A percentile compares a stretch with the other conserved stretches of the same genome.
Evolutionary conservation across 257 asterid genomes (phyloP).

Genomic region (Scutellaria minor): DNA sequence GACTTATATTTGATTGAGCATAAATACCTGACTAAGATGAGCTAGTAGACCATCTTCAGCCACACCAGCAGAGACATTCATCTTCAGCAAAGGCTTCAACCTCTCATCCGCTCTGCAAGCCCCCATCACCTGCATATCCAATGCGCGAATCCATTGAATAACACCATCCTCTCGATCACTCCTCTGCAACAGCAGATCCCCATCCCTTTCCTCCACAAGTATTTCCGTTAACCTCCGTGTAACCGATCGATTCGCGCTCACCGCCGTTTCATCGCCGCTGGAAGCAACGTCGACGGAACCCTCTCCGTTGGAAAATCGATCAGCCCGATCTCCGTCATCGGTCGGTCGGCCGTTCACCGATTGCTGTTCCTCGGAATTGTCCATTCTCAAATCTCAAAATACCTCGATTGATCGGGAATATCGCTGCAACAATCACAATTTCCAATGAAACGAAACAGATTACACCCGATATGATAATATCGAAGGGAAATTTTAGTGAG

Average conservation of each 20-base stretch:
- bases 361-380: constrained; percentile 52
- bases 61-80: constrained; percentile 65
- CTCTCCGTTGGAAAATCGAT: constrained; percentile 46
- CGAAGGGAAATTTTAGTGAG: constrained; percentile 30
- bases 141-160: constrained; percentile 73
- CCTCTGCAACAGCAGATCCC: constrained; percentile 65
- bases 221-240: constrained; percentile 59
- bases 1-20: not conserved
- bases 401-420: constrained; percentile 29
- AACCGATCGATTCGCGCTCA: constrained; percentile 44
- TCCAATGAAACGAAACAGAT: constrained; percentile 20
- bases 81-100: constrained; percentile 88
- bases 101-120: constrained; percentile 98
- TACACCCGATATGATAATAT: constrained; percentile 24
- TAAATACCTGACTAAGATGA: constrained; percentile 76
- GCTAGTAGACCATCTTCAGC: constrained; percentile 80
- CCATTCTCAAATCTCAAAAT: constrained; percentile 46
- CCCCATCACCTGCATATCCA: constrained; percentile 91
- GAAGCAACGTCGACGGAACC: constrained; percentile 41
- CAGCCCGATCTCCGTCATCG: constrained; percentile 51
- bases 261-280: constrained; percentile 38
- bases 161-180: constrained; percentile 61
- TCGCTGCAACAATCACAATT: constrained; percentile 18
- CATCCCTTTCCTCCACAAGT: constrained; percentile 59
- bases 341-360: constrained; percentile 42